Evolutionary conservation across 2,329 filamentous ascomycete species (phyloP), one percentile per base, ranked within the genome.

Genomic region (Aschersonia sp.): DNA sequence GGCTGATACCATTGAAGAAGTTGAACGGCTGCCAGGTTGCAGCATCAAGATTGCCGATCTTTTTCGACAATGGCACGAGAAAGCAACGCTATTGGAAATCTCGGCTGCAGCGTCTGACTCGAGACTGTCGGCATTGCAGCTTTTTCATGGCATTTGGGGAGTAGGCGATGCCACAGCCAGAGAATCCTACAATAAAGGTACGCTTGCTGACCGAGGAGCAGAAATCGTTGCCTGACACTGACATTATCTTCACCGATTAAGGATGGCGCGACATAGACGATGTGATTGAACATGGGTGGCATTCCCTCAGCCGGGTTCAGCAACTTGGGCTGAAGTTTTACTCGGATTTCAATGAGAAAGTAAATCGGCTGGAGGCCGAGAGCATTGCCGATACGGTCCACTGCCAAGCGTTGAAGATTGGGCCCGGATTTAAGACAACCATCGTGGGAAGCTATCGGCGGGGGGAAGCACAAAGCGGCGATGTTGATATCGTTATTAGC

Each of bases 251-350:
- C 14, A 14, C 40, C 14, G 2, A 12, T 22, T 14, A 37, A 68
- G 66, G 86, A 31, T 95, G 87, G 86, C 74, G 78, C 50, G 84
- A 92, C 50, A 69, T 95, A 1, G 87, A 95, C 56, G 89, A 97
- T 56, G 69, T 97, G 4, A 71, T 95, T 41, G 84, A 94, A 57
- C 75, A 80, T 56, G 88, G 85, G 9, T 97, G 90, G 90, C 61
- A 70, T 22, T 71, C 63, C 0, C 69, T 97, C 1, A 83, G 74
- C 1, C 79, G 88, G 10, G 84, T 87, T 1, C 90, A 95, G 62
- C 88, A 97, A 60, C 94, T 97, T 48, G 90, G 92, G 0, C 70
- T 95, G 43, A 97, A 97, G 60, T 95, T 81, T 64, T 95, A 94
- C 60, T 84, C 94, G 35, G 90, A 97, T 52, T 84, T 98, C 48